Evolutionary conservation across 257 asterid species (phyloP).

Genomic region (Ballota nigra): DNA sequence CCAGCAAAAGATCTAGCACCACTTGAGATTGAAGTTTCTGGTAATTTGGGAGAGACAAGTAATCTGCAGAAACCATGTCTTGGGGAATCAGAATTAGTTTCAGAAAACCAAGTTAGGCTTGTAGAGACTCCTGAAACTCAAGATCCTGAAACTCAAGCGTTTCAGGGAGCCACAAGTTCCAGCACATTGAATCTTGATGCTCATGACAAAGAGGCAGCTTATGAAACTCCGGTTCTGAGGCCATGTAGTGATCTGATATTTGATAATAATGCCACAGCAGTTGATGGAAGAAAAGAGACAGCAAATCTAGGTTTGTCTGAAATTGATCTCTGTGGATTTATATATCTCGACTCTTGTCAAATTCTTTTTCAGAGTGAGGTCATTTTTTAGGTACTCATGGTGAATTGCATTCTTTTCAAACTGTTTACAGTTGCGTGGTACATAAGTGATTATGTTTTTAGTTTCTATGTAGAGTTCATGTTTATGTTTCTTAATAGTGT

Average conservation of each 20-base stretch:
- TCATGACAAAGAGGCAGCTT: conserved; percentile 28
- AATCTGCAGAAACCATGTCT: conserved; percentile 30
- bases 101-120: conserved; percentile 35
- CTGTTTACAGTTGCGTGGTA: conserved; percentile 10
- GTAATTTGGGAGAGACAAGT: conserved; percentile 22
- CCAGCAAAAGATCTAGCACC: conserved; percentile 28
- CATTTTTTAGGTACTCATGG: background rate
- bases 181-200: conserved; percentile 27
- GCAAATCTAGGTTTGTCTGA: conserved; percentile 48
- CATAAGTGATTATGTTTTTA: background rate
- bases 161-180: conserved; percentile 29
- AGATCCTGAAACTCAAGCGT: conserved; percentile 27
- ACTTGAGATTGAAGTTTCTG: conserved; percentile 30
- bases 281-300: conserved; percentile 34
- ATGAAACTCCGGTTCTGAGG: conserved; percentile 39
- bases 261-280: conserved; percentile 29
- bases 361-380: background rate
- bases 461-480: conserved; percentile 11
- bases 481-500: background rate
- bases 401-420: background rate
- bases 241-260: conserved; percentile 45
- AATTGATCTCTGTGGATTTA: background rate
- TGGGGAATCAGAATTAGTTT: conserved; percentile 32
- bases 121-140: conserved; percentile 30
- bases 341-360: background rate